Evolutionary conservation across 345 rosid species (phyloP).

Genomic region (Bruguiera gymnorhiza): DNA sequence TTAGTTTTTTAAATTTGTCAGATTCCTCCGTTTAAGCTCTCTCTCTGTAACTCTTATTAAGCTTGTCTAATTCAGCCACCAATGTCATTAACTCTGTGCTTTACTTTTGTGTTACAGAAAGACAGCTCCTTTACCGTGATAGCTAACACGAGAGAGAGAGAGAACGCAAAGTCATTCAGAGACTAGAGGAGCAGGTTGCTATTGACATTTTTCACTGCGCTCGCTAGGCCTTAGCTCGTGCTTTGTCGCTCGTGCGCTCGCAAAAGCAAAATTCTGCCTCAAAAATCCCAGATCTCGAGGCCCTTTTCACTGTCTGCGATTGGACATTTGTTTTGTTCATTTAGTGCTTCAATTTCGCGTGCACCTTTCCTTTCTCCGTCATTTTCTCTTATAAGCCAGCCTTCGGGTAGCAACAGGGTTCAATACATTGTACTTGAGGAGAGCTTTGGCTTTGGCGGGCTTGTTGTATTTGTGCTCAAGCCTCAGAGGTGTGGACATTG

Average conservation of each 20-base stretch:
- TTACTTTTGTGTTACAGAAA: conserved; percentile 13
- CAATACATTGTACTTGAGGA: conserved; percentile 32
- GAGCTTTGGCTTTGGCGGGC: conserved; percentile 19
- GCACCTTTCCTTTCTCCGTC: conserved; percentile 53
- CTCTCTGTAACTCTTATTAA: not conserved
- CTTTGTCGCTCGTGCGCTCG: conserved; percentile 40
- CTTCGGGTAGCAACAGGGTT: conserved; percentile 17
- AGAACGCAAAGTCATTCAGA: not conserved
- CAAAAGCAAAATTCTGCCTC: not conserved
- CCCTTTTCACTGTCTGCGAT: conserved; percentile 17
- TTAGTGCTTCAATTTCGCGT: conserved; percentile 9
- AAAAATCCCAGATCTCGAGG: conserved; percentile 44
- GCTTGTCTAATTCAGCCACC: conserved; percentile 10
- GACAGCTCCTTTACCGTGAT: conserved; percentile 6
- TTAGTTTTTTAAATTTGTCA: not conserved
- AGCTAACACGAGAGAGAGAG: conserved; percentile 1
- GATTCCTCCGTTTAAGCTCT: conserved; percentile 4
- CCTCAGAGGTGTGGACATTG: conserved; percentile 22
- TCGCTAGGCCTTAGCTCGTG: conserved; percentile 32
- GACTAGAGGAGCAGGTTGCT: conserved; percentile 2
- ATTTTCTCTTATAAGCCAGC: conserved; percentile 26
- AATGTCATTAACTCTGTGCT: not conserved
- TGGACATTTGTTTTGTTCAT: conserved; percentile 31
- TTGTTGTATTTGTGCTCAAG: conserved; percentile 19
- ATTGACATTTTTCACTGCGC: conserved; percentile 8